These are phyloP conservation scores for Triadica sebifera DNA, from an alignment of 345 rosid genomes.

Conservation along the genomic window DNA sequence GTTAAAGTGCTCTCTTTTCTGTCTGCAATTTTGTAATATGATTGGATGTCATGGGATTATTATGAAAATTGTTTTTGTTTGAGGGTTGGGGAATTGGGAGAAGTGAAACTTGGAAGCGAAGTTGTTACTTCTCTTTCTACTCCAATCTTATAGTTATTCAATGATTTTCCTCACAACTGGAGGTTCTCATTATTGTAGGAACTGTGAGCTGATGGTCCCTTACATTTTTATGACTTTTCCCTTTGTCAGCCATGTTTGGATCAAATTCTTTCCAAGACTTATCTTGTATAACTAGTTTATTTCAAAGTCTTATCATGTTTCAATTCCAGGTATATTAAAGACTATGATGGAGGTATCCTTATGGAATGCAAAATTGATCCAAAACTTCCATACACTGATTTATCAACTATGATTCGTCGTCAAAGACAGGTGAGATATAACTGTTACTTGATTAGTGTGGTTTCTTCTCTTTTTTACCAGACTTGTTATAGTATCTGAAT, in stretches of 20 bases:
- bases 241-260: neutral
- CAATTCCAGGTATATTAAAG: constrained; percentile 74
- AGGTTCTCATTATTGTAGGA: neutral
- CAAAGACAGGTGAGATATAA: constrained; percentile 69
- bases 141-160: neutral
- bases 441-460: neutral
- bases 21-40: neutral
- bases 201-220: neutral
- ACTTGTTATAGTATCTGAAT: neutral
- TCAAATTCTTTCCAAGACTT: neutral
- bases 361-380: constrained; percentile 99
- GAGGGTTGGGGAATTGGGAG: neutral
- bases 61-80: neutral
- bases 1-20: neutral
- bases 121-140: neutral
- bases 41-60: neutral
- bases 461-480: neutral
- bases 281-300: constrained; percentile 1
- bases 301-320: neutral
- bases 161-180: neutral
- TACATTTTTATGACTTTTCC: neutral
- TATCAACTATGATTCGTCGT: constrained; percentile 86
- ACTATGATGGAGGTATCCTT: constrained; percentile 97
- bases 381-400: constrained; percentile 91
- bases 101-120: neutral